Percentiles rank a stretch among this genome's conserved stretches.
Conservation (phyloP, 2,329 filamentous ascomycete genomes). For the Calycina herbarum region DNA sequence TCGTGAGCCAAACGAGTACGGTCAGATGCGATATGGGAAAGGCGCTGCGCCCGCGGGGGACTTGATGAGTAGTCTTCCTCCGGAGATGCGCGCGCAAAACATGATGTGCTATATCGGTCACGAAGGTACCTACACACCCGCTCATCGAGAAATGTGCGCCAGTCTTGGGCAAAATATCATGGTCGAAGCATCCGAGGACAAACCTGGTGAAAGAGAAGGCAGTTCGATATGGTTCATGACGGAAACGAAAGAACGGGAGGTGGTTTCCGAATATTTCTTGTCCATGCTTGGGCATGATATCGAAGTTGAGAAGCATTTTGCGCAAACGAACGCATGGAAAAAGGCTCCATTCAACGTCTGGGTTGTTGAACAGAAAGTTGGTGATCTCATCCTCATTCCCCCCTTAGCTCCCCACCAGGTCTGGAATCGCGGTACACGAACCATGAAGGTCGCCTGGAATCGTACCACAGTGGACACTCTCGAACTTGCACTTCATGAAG, state of each 20-base stretch:
- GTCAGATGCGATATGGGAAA: slow-evolving; percentile 44
- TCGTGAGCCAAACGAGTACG: slow-evolving; percentile 44
- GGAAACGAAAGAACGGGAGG: slow-evolving; percentile 84
- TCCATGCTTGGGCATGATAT: slow-evolving; percentile 94
- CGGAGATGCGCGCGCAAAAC: slow-evolving; percentile 88
- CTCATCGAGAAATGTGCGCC: slow-evolving; percentile 97
- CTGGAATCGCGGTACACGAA: slow-evolving; percentile 94
- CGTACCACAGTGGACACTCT: slow-evolving; percentile 90
- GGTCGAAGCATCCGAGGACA: slow-evolving; percentile 80
- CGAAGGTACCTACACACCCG: slow-evolving; percentile 93
- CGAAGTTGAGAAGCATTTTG: slow-evolving; percentile 95
- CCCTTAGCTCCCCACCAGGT: slow-evolving; percentile 95
- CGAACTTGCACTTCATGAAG: slow-evolving; percentile 81
- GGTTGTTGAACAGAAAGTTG: slow-evolving; percentile 83
- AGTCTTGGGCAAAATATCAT: slow-evolving; percentile 97
- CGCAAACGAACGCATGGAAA: slow-evolving; percentile 93
- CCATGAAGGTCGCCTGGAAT: slow-evolving; percentile 98
- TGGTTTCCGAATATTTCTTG: slow-evolving; percentile 91
- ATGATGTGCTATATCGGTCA: slow-evolving; percentile 98
- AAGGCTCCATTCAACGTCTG: slow-evolving; percentile 91
- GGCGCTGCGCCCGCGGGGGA: slow-evolving; percentile 72
- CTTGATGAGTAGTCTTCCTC: slow-evolving; percentile 88
- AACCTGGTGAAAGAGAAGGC: slow-evolving; percentile 75
- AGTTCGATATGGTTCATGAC: slow-evolving; percentile 99
- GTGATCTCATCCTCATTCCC: slow-evolving; percentile 92